These are phyloP conservation scores for Monosporascus sp. DNA, from an alignment of 2,329 filamentous ascomycete genomes.

Conservation along the genomic window DNA sequence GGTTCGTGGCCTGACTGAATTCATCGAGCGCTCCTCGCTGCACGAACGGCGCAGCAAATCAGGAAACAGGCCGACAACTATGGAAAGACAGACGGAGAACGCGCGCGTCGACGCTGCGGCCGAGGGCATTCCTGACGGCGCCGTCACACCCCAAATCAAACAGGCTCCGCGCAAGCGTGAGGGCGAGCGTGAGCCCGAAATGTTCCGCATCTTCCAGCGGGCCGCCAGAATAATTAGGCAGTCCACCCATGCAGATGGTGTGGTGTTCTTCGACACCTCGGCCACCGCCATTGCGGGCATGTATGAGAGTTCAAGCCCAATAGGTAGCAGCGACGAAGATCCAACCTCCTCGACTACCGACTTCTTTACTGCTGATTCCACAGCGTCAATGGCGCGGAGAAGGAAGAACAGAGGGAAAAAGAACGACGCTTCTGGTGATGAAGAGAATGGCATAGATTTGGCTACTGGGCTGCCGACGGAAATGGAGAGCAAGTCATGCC, in stretches of 20 bases:
- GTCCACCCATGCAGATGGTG: conserved; percentile 26
- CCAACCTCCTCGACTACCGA: not conserved
- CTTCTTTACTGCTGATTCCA: conserved; percentile 1
- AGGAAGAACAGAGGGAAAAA: not conserved
- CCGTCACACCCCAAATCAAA: conserved; percentile 18
- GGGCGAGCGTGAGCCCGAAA: conserved; percentile 5
- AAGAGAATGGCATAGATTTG: too few species aligned
- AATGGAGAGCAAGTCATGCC: not conserved
- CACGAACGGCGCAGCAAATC: not conserved
- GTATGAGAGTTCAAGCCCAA: not conserved
- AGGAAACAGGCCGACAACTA: not conserved
- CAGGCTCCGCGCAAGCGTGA: conserved; percentile 15
- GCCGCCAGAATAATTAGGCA: conserved; percentile 24
- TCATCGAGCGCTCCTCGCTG: conserved; percentile 43
- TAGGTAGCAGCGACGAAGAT: not conserved
- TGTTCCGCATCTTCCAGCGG: conserved; percentile 10
- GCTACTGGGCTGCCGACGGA: not conserved
- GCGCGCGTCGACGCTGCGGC: not conserved
- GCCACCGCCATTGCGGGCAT: conserved; percentile 13
- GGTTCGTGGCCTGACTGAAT: conserved; percentile 47
- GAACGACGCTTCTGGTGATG: too few species aligned
- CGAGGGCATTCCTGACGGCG: conserved; percentile 5
- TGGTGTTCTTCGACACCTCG: conserved; percentile 25
- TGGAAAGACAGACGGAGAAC: not conserved
- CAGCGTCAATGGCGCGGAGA: not conserved